Conservation (phyloP, 2,329 filamentous ascomycete genomes). For the Tolypocladium tundrense region DNA sequence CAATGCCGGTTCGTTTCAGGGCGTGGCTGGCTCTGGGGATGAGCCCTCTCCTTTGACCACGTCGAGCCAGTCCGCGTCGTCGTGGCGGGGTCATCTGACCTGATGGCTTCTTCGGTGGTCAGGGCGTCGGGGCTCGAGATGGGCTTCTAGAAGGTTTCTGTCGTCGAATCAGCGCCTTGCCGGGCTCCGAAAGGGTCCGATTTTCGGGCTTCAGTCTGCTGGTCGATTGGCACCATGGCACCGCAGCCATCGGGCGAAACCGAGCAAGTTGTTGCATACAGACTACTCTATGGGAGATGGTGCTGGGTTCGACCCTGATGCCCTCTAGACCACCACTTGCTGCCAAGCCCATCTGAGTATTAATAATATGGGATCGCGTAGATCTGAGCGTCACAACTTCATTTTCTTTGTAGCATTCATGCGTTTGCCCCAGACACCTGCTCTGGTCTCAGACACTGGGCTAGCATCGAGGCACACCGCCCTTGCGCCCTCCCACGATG, state of each 20-base stretch:
- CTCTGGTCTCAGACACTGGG: not conserved
- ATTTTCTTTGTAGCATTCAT: not conserved
- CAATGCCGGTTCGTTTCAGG: not conserved
- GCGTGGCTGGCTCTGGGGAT: not conserved
- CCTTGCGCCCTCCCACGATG: not conserved
- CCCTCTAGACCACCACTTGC: not conserved
- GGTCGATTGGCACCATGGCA: no score
- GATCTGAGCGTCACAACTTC: not conserved
- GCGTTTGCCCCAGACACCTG: not conserved
- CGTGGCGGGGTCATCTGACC: slow-evolving; percentile 3
- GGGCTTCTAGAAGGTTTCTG: not conserved
- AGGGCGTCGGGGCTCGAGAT: not conserved
- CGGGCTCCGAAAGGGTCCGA: not conserved
- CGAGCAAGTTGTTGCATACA: no score
- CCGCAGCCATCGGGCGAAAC: not conserved
- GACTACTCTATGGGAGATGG: no score
- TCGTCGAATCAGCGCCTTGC: not conserved
- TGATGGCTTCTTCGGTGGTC: not conserved
- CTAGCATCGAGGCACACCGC: not conserved
- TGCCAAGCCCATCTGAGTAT: not conserved
- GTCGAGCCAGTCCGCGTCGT: slow-evolving; percentile 1
- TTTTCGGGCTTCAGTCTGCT: not conserved
- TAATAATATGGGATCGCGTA: not conserved
- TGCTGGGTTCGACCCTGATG: not conserved
- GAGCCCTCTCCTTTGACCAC: not conserved